Percentiles rank a stretch among this genome's conserved stretches.
Conservation (phyloP, 371 early-diverging fungal genomes). For the Chytridiales sp. region DNA sequence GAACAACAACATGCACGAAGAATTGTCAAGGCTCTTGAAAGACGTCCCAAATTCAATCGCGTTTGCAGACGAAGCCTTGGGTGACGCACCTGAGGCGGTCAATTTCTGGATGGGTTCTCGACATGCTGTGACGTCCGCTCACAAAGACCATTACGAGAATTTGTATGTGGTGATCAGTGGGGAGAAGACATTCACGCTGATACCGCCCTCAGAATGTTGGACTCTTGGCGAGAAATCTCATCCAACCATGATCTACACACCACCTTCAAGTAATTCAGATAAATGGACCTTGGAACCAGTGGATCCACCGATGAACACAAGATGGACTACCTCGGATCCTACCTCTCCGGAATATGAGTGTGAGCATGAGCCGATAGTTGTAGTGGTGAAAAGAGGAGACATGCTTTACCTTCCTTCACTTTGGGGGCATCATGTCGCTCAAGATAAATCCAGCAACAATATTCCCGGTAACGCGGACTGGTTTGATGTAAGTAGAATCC, state of each 20-base stretch:
- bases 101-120: slow-evolving; percentile 78
- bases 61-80: slow-evolving; percentile 66
- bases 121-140: slow-evolving; percentile 64
- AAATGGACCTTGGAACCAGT: background rate
- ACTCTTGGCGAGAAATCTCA: slow-evolving; percentile 58
- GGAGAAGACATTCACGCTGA: slow-evolving; percentile 65
- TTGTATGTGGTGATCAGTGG: slow-evolving; percentile 73
- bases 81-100: slow-evolving; percentile 67
- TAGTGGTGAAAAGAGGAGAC: slow-evolving; percentile 65
- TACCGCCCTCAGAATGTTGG: slow-evolving; percentile 69
- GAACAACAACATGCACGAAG: slow-evolving; percentile 63
- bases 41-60: slow-evolving; percentile 65
- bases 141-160: slow-evolving; percentile 82
- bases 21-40: slow-evolving; percentile 50
- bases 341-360: slow-evolving; percentile 51
- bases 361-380: slow-evolving; percentile 35
- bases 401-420: slow-evolving; percentile 77
- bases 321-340: slow-evolving; percentile 41
- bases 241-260: slow-evolving; percentile 10
- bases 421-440: slow-evolving; percentile 78
- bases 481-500: too few species aligned
- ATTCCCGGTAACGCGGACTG: too few species aligned
- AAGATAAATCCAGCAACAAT: slow-evolving; percentile 45
- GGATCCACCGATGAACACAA: slow-evolving; percentile 52
- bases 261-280: slow-evolving; percentile 9